These are phyloP conservation scores for Gentiana macrophylla DNA, from an alignment of 257 asterid species.

Conservation along the genomic window DNA sequence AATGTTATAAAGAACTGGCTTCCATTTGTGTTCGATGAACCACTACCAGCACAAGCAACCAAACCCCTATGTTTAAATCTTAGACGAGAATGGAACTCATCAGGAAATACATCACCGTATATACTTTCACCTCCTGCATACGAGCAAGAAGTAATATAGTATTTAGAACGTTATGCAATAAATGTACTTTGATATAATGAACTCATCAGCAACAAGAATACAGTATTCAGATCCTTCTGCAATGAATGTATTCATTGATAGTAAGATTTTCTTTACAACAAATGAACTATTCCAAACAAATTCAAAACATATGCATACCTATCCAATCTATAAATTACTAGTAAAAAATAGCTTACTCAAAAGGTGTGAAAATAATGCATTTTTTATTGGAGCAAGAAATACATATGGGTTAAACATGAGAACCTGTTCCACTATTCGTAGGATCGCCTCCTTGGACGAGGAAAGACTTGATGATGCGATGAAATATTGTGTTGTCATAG, in stretches of 20 bases:
- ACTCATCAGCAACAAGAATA: no score
- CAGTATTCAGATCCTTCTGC: no score
- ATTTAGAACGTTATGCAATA: not conserved
- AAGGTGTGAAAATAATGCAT: no score
- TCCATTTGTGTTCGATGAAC: constrained; percentile 71
- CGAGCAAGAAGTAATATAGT: constrained; percentile 7
- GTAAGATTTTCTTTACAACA: no score
- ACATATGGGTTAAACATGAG: not conserved
- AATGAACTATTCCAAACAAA: not conserved
- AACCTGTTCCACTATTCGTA: constrained; percentile 74
- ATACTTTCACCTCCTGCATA: constrained; percentile 89
- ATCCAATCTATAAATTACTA: not conserved
- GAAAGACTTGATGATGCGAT: constrained; percentile 74
- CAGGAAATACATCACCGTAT: constrained; percentile 80
- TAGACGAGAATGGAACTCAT: constrained; percentile 89
- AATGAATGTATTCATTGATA: no score
- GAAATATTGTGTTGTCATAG: constrained; percentile 68
- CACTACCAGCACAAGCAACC: constrained; percentile 95
- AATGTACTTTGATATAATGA: no score
- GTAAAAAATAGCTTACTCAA: no score
- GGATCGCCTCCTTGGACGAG: constrained; percentile 92
- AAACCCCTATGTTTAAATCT: constrained; percentile 96
- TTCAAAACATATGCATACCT: not conserved
- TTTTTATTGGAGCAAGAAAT: not conserved
- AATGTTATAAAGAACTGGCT: constrained; percentile 90